Evolutionary conservation across 129 eudicot species (phyloP).

Genomic region (Tagetes erecta): DNA sequence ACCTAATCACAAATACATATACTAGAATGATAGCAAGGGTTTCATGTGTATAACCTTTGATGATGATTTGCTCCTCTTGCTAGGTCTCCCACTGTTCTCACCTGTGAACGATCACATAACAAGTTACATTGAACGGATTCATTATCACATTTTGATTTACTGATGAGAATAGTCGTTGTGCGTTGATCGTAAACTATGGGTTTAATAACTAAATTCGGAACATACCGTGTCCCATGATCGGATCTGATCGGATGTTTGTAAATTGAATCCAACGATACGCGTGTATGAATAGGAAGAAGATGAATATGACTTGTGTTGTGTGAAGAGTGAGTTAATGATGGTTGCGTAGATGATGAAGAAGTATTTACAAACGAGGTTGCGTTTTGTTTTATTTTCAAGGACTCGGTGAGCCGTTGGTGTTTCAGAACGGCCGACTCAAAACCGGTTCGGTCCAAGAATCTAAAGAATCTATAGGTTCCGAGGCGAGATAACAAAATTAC

Average conservation of each 20-base stretch:
- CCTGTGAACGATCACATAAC: constrained; percentile 44
- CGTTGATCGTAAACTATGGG: constrained; percentile 13
- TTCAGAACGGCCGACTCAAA: not conserved
- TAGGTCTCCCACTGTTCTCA: constrained; percentile 71
- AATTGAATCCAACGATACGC: constrained; percentile 23
- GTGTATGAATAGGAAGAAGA: constrained; percentile 3
- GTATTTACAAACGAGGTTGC: constrained; percentile 7
- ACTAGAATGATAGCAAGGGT: not conserved
- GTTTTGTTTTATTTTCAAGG: not conserved
- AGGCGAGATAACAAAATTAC: no score
- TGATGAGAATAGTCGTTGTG: not conserved
- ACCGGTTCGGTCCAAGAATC: not conserved
- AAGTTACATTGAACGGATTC: constrained; percentile 10
- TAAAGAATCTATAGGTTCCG: no score
- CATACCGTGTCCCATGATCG: constrained; percentile 42
- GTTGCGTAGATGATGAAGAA: not conserved
- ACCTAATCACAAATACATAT: not conserved
- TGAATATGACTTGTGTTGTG: not conserved
- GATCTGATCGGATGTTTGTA: constrained; percentile 17
- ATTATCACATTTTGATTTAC: not conserved
- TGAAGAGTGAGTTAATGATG: constrained; percentile 3
- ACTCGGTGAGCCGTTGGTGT: not conserved
- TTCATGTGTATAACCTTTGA: constrained; percentile 49
- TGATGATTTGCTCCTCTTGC: constrained; percentile 67
- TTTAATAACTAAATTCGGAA: not conserved